These are phyloP conservation scores for Periconia sp. DNA, from an alignment of 2,329 filamentous ascomycete genomes.

Conservation along the genomic window DNA sequence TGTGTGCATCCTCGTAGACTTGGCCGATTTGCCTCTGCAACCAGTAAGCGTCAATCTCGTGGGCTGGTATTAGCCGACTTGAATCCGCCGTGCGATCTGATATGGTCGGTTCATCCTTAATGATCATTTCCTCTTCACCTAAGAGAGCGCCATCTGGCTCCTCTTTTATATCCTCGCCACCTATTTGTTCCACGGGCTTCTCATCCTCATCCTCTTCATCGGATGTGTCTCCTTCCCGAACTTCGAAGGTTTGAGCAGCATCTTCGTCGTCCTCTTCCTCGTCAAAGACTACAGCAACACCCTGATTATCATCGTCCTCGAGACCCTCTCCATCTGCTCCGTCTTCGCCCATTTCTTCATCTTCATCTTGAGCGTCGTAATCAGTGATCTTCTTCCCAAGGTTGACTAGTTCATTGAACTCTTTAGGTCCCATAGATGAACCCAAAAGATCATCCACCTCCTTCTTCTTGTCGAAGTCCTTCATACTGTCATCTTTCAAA, in stretches of 20 bases:
- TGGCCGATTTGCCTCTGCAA: conserved; percentile 88
- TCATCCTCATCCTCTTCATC: conserved; percentile 76
- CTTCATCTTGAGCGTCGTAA: conserved; percentile 95
- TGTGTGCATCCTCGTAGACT: conserved; percentile 89
- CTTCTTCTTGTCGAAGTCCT: conserved; percentile 98
- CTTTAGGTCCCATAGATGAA: conserved; percentile 79
- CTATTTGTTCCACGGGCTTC: conserved; percentile 65
- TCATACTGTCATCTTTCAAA: conserved; percentile 92
- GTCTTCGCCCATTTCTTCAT: conserved; percentile 74
- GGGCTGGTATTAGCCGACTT: conserved; percentile 72
- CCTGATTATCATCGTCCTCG: conserved; percentile 86
- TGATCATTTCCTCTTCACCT: conserved; percentile 77
- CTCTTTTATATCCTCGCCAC: conserved; percentile 57
- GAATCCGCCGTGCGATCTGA: conserved; percentile 49
- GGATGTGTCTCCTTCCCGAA: conserved; percentile 76
- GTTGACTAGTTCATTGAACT: conserved; percentile 97
- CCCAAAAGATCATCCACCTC: conserved; percentile 94
- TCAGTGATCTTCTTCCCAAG: conserved; percentile 98
- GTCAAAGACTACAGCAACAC: conserved; percentile 96
- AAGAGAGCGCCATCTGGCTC: conserved; percentile 56
- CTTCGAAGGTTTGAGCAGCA: conserved; percentile 78
- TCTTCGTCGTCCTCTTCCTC: conserved; percentile 83
- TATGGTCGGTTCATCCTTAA: conserved; percentile 68
- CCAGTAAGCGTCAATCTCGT: conserved; percentile 98
- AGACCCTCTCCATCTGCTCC: conserved; percentile 67